Conservation (phyloP, 1,139 yeast species). For the Cylindricascospora bacillispora region DNA sequence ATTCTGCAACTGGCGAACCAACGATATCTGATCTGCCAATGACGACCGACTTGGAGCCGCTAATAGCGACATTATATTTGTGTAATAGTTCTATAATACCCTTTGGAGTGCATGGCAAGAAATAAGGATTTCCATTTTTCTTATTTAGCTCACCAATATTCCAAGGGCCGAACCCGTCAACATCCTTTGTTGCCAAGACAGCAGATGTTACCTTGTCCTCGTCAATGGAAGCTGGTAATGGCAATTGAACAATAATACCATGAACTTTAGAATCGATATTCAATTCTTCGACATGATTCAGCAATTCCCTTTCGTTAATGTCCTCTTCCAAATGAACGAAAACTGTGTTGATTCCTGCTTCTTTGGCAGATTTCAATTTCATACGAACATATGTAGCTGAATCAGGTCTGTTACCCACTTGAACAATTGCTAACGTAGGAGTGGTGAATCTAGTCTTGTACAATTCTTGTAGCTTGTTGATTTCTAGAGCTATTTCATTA, state of each 20-base stretch:
- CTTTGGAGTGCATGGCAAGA: slow-evolving; percentile 93
- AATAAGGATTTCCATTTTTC: slow-evolving; percentile 73
- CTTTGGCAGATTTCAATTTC: slow-evolving; percentile 68
- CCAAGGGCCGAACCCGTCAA: slow-evolving; percentile 86
- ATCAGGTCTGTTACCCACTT: slow-evolving; percentile 67
- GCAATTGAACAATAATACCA: slow-evolving; percentile 86
- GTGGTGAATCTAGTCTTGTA: slow-evolving; percentile 56
- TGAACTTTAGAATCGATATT: slow-evolving; percentile 63
- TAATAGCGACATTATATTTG: slow-evolving; percentile 45
- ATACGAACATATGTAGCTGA: slow-evolving; percentile 67
- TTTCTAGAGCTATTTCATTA: slow-evolving; percentile 36
- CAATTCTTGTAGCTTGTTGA: slow-evolving; percentile 39
- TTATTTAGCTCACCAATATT: slow-evolving; percentile 90
- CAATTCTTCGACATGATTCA: slow-evolving; percentile 45
- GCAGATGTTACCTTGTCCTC: slow-evolving; percentile 70
- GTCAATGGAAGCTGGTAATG: slow-evolving; percentile 71
- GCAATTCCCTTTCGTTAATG: slow-evolving; percentile 44
- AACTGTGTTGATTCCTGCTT: slow-evolving; percentile 65
- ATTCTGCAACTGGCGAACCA: slow-evolving; percentile 82
- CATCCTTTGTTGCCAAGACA: slow-evolving; percentile 73
- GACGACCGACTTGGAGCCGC: slow-evolving; percentile 85
- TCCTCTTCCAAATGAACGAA: slow-evolving; percentile 48
- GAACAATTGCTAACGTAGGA: slow-evolving; percentile 51
- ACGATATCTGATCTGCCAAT: slow-evolving; percentile 94
- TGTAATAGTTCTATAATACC: slow-evolving; percentile 76